A percentile compares a stretch with the other conserved stretches of the same genome.
These are phyloP conservation scores for Coniochaeta sp. DNA, from an alignment of 2,329 filamentous ascomycete genomes.

Conservation along the genomic window DNA sequence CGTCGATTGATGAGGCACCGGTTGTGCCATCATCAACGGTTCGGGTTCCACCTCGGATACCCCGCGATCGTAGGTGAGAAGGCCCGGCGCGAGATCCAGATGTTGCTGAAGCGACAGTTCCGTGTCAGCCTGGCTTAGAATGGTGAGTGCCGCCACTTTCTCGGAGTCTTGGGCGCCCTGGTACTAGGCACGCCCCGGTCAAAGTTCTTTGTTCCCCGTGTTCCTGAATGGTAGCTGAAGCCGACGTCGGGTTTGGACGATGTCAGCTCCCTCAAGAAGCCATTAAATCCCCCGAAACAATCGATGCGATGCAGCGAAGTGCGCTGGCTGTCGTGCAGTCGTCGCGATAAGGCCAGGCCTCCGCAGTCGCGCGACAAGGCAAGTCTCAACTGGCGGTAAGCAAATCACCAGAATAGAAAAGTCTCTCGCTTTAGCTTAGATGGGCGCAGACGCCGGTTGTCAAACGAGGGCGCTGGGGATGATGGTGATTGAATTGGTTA, in stretches of 20 bases:
- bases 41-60: slow-evolving; percentile 47
- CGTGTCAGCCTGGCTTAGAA: slow-evolving; percentile 44
- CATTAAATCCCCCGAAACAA: background rate
- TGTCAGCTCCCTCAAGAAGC: background rate
- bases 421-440: background rate
- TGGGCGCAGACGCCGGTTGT: background rate
- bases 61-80: slow-evolving; percentile 42
- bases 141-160: slow-evolving; percentile 49
- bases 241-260: background rate
- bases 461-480: background rate
- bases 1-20: slow-evolving; percentile 59
- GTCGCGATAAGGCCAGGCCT: background rate
- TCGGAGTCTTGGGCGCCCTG: slow-evolving; percentile 20
- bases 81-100: slow-evolving; percentile 45
- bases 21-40: slow-evolving; percentile 64
- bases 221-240: background rate
- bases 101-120: slow-evolving; percentile 55
- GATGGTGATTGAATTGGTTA: background rate
- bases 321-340: background rate
- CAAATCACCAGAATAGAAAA: background rate
- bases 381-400: background rate
- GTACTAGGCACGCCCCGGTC: slow-evolving; percentile 23
- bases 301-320: background rate
- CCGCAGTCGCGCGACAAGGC: background rate
- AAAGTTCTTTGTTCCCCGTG: background rate